Conservation (phyloP, 257 asterid species). For the Buddleja alternifolia region DNA sequence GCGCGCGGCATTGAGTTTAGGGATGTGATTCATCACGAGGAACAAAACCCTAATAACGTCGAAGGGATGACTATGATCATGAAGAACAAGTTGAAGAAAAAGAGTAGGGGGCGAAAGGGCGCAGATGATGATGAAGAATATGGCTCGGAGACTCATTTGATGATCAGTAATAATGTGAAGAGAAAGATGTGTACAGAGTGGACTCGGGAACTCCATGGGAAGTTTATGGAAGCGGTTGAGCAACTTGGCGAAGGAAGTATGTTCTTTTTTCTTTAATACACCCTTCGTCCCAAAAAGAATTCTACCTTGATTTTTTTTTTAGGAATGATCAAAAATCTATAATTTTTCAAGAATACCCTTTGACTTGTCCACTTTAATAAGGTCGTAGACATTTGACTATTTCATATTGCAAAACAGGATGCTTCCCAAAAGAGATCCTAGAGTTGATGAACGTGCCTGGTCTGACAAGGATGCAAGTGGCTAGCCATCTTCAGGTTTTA, state of each 20-base stretch:
- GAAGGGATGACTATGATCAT: neutral
- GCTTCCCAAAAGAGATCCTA: slow-evolving; percentile 49
- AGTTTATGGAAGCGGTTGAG: slow-evolving; percentile 40
- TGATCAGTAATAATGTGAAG: slow-evolving; percentile 15
- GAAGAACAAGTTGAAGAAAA: slow-evolving; percentile 27
- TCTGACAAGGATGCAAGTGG: slow-evolving; percentile 60
- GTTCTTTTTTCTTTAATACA: neutral
- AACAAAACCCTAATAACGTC: neutral
- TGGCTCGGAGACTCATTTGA: slow-evolving; percentile 4
- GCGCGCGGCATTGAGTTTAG: slow-evolving; percentile 23
- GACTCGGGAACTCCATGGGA: slow-evolving; percentile 48
- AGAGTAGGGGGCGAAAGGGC: neutral
- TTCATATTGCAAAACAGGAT: slow-evolving; percentile 29
- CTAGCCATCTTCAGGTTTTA: slow-evolving; percentile 65
- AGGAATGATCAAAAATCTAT: no score
- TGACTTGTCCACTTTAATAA: neutral
- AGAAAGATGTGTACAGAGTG: slow-evolving; percentile 46
- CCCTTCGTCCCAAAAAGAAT: no score
- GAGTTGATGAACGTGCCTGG: slow-evolving; percentile 51
- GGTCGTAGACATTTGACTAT: neutral
- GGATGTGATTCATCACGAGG: neutral
- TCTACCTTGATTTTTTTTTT: no score
- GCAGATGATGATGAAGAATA: neutral
- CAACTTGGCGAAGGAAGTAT: slow-evolving; percentile 57
- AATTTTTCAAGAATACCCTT: no score